Evolutionary conservation across 2,329 filamentous ascomycete genomes (phyloP), one percentile per base, ranked within the genome.

Genomic region (Coleophoma crateriformis): DNA sequence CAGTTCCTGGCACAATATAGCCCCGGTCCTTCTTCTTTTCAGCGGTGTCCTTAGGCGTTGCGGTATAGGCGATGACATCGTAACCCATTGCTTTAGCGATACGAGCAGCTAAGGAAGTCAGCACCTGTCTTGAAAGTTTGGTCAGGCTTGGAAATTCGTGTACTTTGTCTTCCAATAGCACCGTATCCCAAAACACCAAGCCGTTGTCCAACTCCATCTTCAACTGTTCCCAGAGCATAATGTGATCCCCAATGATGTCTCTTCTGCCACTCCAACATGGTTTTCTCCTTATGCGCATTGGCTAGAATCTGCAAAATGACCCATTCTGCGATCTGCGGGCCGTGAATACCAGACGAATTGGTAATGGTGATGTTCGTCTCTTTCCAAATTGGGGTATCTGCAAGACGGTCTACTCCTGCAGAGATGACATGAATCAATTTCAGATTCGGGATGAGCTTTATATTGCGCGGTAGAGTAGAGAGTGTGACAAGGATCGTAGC

Each of bases 261-360:
- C 54, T 78, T 78, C 64, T 86, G 83, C 52, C 72, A 69, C 45
- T 83, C 74, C 45, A 83, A 73, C n/a, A 80, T 62, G 33, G 66
- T 45, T 40, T 73, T 70, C 61, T 80, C 81, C 22, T 73, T 68
- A 52, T 81, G 78, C n/a, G 71, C 74, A 20, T 76, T 69, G n/a
- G 76, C 71, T 2, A 85, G 67, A 48, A 77, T 74, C 57, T 82
- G 84, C 73, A 85, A 72, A 27, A 85, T 65, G 12, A 82, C 77
- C 82, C 82, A 87, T 68, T 86, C 83, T 0, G 81, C 73, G 45
- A 86, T 86, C 50, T 82, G 79, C 0, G 83, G 82, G 1, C 66
- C 65, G 47, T 68, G 66, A 13, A 70, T 58, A 7, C 67, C 67
- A 5, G 60, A 65, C 7, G 64, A 62, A 12, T 64, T 68, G 0